Conservation (phyloP, 495 filamentous ascomycete species). For the Aspergillus campestris region DNA sequence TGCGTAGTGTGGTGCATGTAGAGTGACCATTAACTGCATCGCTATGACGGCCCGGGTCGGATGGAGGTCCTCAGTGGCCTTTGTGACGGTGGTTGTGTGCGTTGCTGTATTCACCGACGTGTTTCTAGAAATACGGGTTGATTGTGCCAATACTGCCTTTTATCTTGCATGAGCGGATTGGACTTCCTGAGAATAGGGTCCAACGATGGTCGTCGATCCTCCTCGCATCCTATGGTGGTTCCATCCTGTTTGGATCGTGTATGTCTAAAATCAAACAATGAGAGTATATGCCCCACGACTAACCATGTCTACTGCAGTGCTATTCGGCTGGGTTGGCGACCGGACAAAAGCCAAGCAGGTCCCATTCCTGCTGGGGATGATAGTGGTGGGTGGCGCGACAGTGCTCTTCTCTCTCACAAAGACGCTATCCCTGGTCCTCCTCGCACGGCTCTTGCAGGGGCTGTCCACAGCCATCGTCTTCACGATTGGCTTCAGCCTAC, state of each 20-base stretch:
- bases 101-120: slow-evolving; percentile 12
- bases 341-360: background rate
- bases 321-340: background rate
- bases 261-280: background rate
- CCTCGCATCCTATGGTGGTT: slow-evolving; percentile 2
- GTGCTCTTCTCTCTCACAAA: background rate
- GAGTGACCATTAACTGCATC: background rate
- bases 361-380: background rate
- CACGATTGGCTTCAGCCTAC: background rate
- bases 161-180: slow-evolving; percentile 9
- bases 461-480: slow-evolving; percentile 1
- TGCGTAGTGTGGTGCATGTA: too few species aligned
- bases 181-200: slow-evolving; percentile 2
- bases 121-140: slow-evolving; percentile 22
- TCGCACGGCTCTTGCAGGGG: background rate
- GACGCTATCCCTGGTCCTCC: background rate
- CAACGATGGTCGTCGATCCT: slow-evolving; percentile 5
- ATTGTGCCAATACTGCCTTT: slow-evolving; percentile 22
- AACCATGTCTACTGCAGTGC: background rate
- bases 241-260: background rate
- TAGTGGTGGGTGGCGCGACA: background rate
- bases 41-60: background rate
- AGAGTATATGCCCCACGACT: background rate
- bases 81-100: background rate
- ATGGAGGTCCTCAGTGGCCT: slow-evolving; percentile 5